Conservation (phyloP, 306 rosid species). For the Vigna angularis region DNA sequence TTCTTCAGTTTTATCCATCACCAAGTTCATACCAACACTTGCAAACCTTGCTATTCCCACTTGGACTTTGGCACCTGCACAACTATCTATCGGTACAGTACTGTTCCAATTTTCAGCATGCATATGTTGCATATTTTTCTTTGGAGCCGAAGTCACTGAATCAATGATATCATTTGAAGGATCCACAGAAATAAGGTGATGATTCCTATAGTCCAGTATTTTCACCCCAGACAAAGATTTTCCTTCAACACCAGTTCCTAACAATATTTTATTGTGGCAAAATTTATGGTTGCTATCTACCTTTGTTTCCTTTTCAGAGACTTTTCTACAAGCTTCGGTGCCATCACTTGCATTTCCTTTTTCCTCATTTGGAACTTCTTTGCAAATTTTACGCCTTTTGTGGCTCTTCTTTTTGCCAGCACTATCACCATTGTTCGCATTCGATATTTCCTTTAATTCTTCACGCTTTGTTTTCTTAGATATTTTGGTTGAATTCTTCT, state of each 20-base stretch:
- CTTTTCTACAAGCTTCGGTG: not conserved
- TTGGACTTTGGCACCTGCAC: conserved; percentile 38
- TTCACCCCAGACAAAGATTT: not conserved
- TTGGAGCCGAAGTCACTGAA: conserved; percentile 13
- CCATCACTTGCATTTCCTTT: conserved; percentile 40
- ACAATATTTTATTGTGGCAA: not conserved
- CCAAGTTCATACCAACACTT: conserved; percentile 8
- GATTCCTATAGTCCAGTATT: not conserved
- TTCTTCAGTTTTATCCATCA: conserved; percentile 29
- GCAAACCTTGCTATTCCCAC: not conserved
- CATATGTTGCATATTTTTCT: conserved; percentile 15
- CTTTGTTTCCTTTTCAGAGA: not conserved
- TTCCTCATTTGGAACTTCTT: conserved; percentile 35
- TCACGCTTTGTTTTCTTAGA: conserved; percentile 57
- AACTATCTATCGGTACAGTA: conserved; percentile 17
- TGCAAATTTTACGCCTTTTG: conserved; percentile 44
- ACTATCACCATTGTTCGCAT: conserved; percentile 54
- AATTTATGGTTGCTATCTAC: not conserved
- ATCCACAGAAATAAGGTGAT: conserved; percentile 1
- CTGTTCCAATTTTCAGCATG: conserved; percentile 21
- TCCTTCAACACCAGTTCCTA: not conserved
- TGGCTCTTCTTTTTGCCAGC: conserved; percentile 40
- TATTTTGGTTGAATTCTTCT: conserved; percentile 28
- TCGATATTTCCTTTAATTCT: conserved; percentile 62
- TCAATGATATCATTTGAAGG: conserved; percentile 4